Conservation (phyloP, 306 rosid genomes). For the Dryas drummondii region DNA sequence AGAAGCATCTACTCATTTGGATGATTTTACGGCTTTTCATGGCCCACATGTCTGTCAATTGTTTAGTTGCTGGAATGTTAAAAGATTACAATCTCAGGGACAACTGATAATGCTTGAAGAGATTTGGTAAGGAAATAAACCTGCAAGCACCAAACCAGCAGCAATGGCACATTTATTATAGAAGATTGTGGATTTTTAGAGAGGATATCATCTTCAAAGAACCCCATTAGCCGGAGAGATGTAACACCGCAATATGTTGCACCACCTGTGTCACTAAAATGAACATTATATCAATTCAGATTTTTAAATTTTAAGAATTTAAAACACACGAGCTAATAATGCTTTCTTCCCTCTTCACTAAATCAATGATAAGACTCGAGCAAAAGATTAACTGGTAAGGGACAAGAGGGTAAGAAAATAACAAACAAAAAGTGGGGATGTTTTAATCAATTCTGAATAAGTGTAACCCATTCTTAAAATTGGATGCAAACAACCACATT, state of each 20-base stretch:
- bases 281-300: slow-evolving; percentile 38
- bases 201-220: slow-evolving; percentile 66
- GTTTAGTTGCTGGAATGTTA: slow-evolving; percentile 11
- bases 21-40: slow-evolving; percentile 1
- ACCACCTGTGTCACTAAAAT: slow-evolving; percentile 83
- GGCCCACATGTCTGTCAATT: not conserved
- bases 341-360: not conserved
- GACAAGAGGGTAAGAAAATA: not conserved
- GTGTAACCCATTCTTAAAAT: not conserved
- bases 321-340: not conserved
- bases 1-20: slow-evolving; percentile 8
- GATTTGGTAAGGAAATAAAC: slow-evolving; percentile 35
- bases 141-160: slow-evolving; percentile 89
- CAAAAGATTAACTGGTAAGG: not conserved
- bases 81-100: slow-evolving; percentile 8
- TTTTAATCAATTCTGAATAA: not conserved
- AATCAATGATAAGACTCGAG: not conserved
- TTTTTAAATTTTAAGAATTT: slow-evolving; percentile 11
- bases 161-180: slow-evolving; percentile 60
- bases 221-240: slow-evolving; percentile 87
- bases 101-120: slow-evolving; percentile 3
- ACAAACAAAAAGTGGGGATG: not conserved
- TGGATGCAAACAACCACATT: not conserved
- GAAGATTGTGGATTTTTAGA: slow-evolving; percentile 45
- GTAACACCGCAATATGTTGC: slow-evolving; percentile 87